Evolutionary conservation across 768 basidiomycete genomes (phyloP), one percentile per base, ranked within the genome.

Genomic region (Chlorophyllum brunneum): DNA sequence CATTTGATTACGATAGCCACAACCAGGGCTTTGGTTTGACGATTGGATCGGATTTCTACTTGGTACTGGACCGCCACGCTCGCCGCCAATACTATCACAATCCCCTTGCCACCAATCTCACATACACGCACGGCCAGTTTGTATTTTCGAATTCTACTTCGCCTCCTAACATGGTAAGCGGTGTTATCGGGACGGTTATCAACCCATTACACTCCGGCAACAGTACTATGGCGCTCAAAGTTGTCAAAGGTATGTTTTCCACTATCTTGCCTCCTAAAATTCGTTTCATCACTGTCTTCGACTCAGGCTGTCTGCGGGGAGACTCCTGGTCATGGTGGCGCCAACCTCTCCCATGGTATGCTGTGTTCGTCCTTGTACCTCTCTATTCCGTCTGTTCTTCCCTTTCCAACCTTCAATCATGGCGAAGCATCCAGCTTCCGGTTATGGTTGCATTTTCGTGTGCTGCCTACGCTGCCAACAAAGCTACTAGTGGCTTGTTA

Each of bases 361-460:
- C 83, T n/a, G 65, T 86, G 58, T 79, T 88, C 63, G 68, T 85
- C 65, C 72, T 92, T 30, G 90, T 92, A 20, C 91, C 90, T 15
- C 63, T 84, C 23, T 89, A 88, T 69, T 81, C 86, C n/a, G 70
- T 78, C 1, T 83, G 79, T 54, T 89, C 70, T 71, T 90, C 88
- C 15, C 70, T 92, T 51, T 78, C 81, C 27, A 91, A 92, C 65
- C 77, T 90, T 54, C 90, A 94, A 67, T 77, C 78, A 31, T 74
- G 82, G 61, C 72, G 80, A 58, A 86, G 82, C 64, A 71, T 80
- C 63, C 86, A 92, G 60, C 75, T 92, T 26, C 72, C 81, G 7
- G 77, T 90, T 54, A 87, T 92, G 91, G 81, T 92, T 43, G 39
- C 77, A 31, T 87, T 93, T 60, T 85, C 88, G 15, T 91, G 87